Conservation (phyloP, 495 filamentous ascomycete species). For the Penicillium verhagenii region DNA sequence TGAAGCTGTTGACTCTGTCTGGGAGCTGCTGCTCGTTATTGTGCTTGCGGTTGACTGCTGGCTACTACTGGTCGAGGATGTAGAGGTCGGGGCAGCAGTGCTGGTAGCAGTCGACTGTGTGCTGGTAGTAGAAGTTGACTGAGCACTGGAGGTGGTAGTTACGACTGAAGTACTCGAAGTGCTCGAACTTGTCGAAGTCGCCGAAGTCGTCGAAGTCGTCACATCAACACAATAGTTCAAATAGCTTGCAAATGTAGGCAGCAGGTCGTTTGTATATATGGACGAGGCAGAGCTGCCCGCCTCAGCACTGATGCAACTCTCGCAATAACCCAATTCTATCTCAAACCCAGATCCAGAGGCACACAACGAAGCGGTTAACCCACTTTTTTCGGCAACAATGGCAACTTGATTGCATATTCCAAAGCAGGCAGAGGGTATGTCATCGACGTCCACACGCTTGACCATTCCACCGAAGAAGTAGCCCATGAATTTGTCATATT, state of each 20-base stretch:
- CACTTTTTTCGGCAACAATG: neutral
- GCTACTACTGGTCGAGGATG: neutral
- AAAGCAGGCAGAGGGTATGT: slow-evolving; percentile 48
- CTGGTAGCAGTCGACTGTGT: neutral
- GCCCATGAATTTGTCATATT: neutral
- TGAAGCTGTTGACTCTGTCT: neutral
- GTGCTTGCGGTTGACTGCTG: neutral
- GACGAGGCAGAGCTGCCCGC: slow-evolving; percentile 3
- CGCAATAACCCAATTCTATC: slow-evolving; percentile 35
- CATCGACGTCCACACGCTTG: slow-evolving; percentile 4
- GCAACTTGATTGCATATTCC: slow-evolving; percentile 45
- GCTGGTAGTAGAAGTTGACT: neutral
- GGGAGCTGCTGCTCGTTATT: neutral
- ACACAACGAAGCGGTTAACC: slow-evolving; percentile 44
- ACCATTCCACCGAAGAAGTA: neutral
- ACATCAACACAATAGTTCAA: slow-evolving; percentile 20
- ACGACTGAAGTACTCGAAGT: neutral
- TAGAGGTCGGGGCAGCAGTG: neutral
- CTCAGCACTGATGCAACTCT: slow-evolving; percentile 15
- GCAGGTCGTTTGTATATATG: slow-evolving; percentile 5
- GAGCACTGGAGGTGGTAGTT: neutral
- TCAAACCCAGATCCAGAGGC: slow-evolving; percentile 38
- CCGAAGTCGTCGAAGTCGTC: slow-evolving; percentile 4
- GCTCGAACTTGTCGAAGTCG: neutral
- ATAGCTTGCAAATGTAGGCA: slow-evolving; percentile 20